These are phyloP conservation scores for Zygoascus sp. DNA, from an alignment of 1,139 yeast genomes.

Conservation along the genomic window DNA sequence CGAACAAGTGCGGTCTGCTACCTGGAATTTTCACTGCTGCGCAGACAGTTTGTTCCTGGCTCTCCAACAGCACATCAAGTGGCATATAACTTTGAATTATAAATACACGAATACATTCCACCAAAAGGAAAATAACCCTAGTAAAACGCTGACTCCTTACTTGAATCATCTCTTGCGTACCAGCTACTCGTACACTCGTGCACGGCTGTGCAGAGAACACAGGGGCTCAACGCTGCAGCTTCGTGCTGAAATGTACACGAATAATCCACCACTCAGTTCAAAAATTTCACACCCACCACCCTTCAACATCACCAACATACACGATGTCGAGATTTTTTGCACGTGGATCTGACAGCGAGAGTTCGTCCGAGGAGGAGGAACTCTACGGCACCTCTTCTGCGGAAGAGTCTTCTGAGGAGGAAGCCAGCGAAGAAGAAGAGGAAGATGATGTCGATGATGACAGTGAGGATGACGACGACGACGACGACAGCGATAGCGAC, in stretches of 20 bases:
- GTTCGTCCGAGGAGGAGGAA: constrained; percentile 68
- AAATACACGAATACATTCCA: too few species aligned
- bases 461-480: constrained; percentile 31
- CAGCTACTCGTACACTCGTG: not conserved
- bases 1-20: too few species aligned
- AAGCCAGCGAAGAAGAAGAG: constrained; percentile 27
- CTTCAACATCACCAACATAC: constrained; percentile 5
- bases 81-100: too few species aligned
- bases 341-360: constrained; percentile 48
- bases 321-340: constrained; percentile 75
- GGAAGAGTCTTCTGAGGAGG: constrained; percentile 33
- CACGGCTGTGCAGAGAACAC: not conserved
- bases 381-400: constrained; percentile 63
- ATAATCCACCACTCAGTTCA: constrained; percentile 3
- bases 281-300: constrained; percentile 10
- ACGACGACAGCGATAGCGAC: constrained; percentile 32
- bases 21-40: too few species aligned
- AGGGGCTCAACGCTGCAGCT: not conserved
- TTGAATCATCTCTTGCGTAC: too few species aligned
- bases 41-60: too few species aligned
- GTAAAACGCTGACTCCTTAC: too few species aligned
- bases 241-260: constrained; percentile 5
- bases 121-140: too few species aligned
- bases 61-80: too few species aligned
- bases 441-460: constrained; percentile 22